Evolutionary conservation across 768 basidiomycete species (phyloP).

Genomic region (Rhodotorula taiwanensis): DNA sequence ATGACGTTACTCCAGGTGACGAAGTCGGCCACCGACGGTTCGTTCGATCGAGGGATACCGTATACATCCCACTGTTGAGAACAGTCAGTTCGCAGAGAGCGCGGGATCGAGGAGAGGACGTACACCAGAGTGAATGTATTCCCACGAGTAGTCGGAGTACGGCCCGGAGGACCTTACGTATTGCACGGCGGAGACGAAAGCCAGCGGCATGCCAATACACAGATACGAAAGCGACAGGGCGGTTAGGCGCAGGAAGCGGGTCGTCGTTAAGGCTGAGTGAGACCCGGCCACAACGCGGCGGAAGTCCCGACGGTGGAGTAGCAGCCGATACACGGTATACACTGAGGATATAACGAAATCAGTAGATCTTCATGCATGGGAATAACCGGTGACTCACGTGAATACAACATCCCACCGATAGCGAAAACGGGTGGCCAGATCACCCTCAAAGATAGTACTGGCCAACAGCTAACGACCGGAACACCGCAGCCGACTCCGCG

Average conservation of each 20-base stretch:
- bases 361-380: no score
- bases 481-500: conserved; percentile 9
- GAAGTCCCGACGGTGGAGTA: conserved; percentile 28
- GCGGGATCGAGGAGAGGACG: neutral
- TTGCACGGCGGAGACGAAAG: neutral
- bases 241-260: conserved; percentile 27
- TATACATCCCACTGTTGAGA: neutral
- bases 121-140: neutral
- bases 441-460: conserved; percentile 3
- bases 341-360: neutral
- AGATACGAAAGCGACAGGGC: conserved; percentile 12
- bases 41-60: neutral
- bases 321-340: conserved; percentile 17
- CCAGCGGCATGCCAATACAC: conserved; percentile 2
- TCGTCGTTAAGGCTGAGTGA: conserved; percentile 23
- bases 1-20: conserved; percentile 2
- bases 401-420: conserved; percentile 5
- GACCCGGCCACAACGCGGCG: conserved; percentile 10
- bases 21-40: neutral
- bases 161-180: neutral
- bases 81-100: neutral
- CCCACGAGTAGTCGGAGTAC: conserved; percentile 7
- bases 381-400: neutral
- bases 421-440: conserved; percentile 27
- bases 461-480: conserved; percentile 13